phyloP scores from a whole-genome alignment of 1,284 basidiomycete genomes.

The Pseudozyma tsukubaensis region DNA sequence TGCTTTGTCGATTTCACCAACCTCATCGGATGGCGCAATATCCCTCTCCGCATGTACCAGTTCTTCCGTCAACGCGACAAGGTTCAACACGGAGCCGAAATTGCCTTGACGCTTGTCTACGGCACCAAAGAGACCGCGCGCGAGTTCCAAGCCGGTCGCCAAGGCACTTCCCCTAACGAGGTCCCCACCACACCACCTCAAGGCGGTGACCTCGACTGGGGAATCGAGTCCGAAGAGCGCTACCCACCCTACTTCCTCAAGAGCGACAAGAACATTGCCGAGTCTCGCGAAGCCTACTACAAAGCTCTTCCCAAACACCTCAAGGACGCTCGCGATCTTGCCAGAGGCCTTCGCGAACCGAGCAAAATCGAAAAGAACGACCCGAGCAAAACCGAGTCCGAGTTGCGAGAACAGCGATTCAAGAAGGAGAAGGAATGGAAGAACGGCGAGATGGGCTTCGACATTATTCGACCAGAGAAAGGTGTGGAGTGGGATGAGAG shows the following conservation, averaged over 20 bases:
- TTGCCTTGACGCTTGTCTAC: slow-evolving; percentile 81
- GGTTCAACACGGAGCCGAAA: slow-evolving; percentile 82
- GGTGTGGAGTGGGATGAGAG: slow-evolving; percentile 81
- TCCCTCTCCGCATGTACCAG: slow-evolving; percentile 88
- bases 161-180: slow-evolving; percentile 25
- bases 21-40: slow-evolving; percentile 84
- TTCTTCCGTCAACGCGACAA: slow-evolving; percentile 91
- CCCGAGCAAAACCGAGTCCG: slow-evolving; percentile 86
- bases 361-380: slow-evolving; percentile 84
- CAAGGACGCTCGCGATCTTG: slow-evolving; percentile 80
- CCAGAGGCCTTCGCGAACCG: slow-evolving; percentile 81
- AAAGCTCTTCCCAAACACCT: slow-evolving; percentile 78
- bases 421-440: slow-evolving; percentile 87
- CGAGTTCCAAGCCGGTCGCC: slow-evolving; percentile 72
- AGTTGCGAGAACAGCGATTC: slow-evolving; percentile 73
- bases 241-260: slow-evolving; percentile 77
- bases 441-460: slow-evolving; percentile 80
- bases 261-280: slow-evolving; percentile 76
- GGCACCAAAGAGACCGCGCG: slow-evolving; percentile 71
- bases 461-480: slow-evolving; percentile 77
- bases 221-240: slow-evolving; percentile 76
- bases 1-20: slow-evolving; percentile 88
- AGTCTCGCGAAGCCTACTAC: slow-evolving; percentile 83
- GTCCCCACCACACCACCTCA: slow-evolving; percentile 50
- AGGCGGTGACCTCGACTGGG: slow-evolving; percentile 80